Base-by-base conservation (phyloP, 768 basidiomycete species). In the Lactifluus echinatus region DNA sequence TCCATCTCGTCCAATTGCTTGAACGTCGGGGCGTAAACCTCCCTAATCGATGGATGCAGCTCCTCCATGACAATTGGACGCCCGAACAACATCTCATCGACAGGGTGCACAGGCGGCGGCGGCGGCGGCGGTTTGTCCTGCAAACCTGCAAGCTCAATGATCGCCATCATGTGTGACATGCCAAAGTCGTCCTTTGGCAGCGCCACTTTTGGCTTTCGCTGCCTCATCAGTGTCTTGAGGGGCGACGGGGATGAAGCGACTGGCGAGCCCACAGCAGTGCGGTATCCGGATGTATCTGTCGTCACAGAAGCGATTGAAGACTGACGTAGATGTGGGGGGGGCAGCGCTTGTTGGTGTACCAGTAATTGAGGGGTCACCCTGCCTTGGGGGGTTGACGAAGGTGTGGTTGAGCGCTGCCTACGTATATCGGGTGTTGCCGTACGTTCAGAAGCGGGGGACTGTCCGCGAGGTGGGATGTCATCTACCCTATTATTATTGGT, bases 131-230 rank as follows among this genome's bases (percentile, higher is more conserved):
- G 65, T 49, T 66, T 68, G 55, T 70, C 74, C 31, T 68, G 65
- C 52, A 73, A 65, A 39, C 69, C 67, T 24, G 81, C 83, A 36
- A 79, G 77, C 69, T 93, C 86, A 54, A 96, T 92, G 42, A 94
- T 76, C 24, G 89, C 85, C 79, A 96, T 79, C 89, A 96, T 93
- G 50, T 84, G 78, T 8, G 80, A 72, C 24, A 95, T 74, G 2
- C 93, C 93, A 71, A 94, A 94, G 68, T 94, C 91, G 66, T 94
- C 84, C 59, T 77, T 79, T n/a, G 80, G 80, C 47, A 86, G 70
- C 42, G 80, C 67, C 33, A 77, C 74, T 44, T 71, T 78, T 60
- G 63, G 61, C 28, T 75, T 81, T 48, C 61, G 59, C 19, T 71
- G 70, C 40, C 72, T 71, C 1, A 73, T 67, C 55, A 73, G 77